Evolutionary conservation across 352 stramenopile species (phyloP).

Genomic region (Phytophthora lateralis): DNA sequence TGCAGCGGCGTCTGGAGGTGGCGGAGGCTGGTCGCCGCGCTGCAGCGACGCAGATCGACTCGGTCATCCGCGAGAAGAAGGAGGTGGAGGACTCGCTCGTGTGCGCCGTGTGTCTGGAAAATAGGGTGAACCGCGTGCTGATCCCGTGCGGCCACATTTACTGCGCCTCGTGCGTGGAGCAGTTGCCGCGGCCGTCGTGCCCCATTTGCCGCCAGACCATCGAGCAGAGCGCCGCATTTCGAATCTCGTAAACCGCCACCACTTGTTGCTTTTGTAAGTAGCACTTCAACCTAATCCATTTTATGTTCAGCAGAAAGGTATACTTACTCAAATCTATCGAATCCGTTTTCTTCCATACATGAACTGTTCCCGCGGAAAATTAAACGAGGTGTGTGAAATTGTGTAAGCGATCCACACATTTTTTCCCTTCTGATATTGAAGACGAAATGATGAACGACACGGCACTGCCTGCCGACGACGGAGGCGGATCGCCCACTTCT

Average conservation of each 20-base stretch:
- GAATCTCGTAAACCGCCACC: slow-evolving; percentile 49
- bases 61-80: slow-evolving; percentile 73
- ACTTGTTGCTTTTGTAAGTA: not conserved
- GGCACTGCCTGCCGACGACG: slow-evolving; percentile 10
- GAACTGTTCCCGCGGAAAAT: not conserved
- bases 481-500: slow-evolving; percentile 13
- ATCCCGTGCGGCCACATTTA: slow-evolving; percentile 88
- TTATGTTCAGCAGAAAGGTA: not conserved
- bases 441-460: slow-evolving; percentile 26
- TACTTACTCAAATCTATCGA: not conserved
- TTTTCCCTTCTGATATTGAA: slow-evolving; percentile 18
- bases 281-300: not conserved
- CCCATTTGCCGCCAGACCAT: slow-evolving; percentile 77
- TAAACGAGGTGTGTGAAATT: not conserved
- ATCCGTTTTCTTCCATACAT: not conserved
- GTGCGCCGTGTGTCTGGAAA: slow-evolving; percentile 84
- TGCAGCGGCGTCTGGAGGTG: slow-evolving; percentile 65
- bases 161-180: slow-evolving; percentile 66
- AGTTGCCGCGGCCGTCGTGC: slow-evolving; percentile 65
- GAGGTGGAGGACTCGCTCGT: slow-evolving; percentile 74
- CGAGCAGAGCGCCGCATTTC: slow-evolving; percentile 62
- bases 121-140: slow-evolving; percentile 81
- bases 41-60: slow-evolving; percentile 67
- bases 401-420: no score
- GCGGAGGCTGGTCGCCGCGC: slow-evolving; percentile 67